Evolutionary conservation across 345 rosid species (phyloP), one percentile per base, ranked within the genome.

Genomic region (Carallia pectinifolia): DNA sequence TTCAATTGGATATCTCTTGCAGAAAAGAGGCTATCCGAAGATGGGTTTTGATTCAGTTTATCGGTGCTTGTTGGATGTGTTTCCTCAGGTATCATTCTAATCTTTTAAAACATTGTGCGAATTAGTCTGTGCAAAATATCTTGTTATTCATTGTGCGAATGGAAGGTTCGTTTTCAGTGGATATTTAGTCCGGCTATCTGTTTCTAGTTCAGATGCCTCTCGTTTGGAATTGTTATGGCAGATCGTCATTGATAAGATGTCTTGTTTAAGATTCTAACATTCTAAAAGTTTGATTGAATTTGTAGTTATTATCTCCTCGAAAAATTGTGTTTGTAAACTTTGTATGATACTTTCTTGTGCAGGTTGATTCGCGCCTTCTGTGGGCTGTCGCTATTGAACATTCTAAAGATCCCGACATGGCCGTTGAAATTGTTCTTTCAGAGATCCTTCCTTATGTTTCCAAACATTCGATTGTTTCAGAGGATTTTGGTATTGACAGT

Each of bases 311-410:
- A 58, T 38, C 44, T 59, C 58, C 56, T 27, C 47, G 7, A 19
- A 9, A 27, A 62, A 23, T 17, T 17, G 4, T 47, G 5, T 34
- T 13, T 6, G 23, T 23, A 23, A 23, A 23, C 23, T 23, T 23
- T 23, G 54, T 70, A n/a, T 48, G 0, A 36, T 37, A 40, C 63
- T 5, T 5, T 8, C 63, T 58, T 69, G 23, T 31, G 4, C 84
- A 96, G 99, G 76, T 92, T 71, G 99, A 96, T 82, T 36, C 78
- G 7, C 90, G 98, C 50, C 33, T 90, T 58, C 67, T 96, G 64
- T 92, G 82, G 85, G 97, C 98, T 82, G 90, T 89, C 77, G 97
- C 99, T 50, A 85, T 89, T 74, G 96, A 92, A 76, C 86, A 96
- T 72, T 65, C 86, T 15, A 86, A 87, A 68, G 93, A 92, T 73